Evolutionary conservation across 305 asterid genomes (phyloP), one percentile per base, ranked within the genome.

Genomic region (Fraxinus albicans): DNA sequence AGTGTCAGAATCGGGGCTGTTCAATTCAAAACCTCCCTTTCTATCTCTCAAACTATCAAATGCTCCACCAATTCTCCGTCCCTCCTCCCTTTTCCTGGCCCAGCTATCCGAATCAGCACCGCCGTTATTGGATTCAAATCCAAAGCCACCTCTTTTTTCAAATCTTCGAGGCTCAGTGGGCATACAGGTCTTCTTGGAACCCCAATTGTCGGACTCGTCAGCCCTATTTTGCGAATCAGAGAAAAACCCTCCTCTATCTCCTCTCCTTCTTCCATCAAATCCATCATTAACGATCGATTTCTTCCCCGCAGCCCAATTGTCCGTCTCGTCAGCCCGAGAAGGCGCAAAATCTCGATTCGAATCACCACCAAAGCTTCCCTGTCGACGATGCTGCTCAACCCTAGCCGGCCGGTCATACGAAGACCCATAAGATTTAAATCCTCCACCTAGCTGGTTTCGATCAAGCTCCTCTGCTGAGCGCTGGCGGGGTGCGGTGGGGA

Each of bases 251-350:
- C n/a, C n/a, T n/a, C n/a, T n/a, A n/a, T n/a, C 98, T 8, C 95
- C 91, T 81, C 95, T 90, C 31, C 93, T 94, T 83, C 94, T 89
- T 89, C 98, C 84, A 79, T 94, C 97, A 77, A 90, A 90, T 77
- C 95, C 96, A 80, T 84, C 85, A 55, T 82, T 77, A 55, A 9
- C 82, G 0, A 89, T 21, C 0, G 91, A 81, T 80, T 87, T 91
- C 95, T 94, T 94, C 23, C 87, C 88, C 3, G 92, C 88, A 15
- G 90, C 98, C 99, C 99, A 96, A 80, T 94, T 87, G 77, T 94
- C 99, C 79, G 80, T 90, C 88, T 96, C 98, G 21, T 96, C 99
- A 21, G 98, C 99, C 84, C 98, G 90, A 70, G 98, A 96, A 76
- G 91, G 90, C n/a, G 76, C 81, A 40, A 88, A 87, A 67, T 94